These are phyloP conservation scores for Podaxis sp. DNA, from an alignment of 768 basidiomycete genomes.

Conservation along the genomic window DNA sequence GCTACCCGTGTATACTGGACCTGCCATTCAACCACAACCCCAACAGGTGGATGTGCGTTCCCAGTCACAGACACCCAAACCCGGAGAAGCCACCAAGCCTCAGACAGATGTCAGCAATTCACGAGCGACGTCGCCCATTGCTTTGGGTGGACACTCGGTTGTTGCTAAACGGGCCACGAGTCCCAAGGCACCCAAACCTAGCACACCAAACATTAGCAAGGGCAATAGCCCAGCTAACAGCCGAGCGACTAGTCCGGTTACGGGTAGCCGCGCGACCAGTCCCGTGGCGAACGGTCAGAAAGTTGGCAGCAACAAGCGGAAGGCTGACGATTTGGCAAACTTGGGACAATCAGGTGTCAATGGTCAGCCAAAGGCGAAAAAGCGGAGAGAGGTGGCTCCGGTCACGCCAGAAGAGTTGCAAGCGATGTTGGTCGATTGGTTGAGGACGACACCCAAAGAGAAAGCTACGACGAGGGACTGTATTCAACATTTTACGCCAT, in stretches of 20 bases:
- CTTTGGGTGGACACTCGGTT: slow-evolving; percentile 70
- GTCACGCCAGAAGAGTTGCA: slow-evolving; percentile 54
- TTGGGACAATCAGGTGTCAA: slow-evolving; percentile 14
- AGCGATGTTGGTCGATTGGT: slow-evolving; percentile 70
- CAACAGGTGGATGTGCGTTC: slow-evolving; percentile 36
- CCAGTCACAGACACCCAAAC: slow-evolving; percentile 41
- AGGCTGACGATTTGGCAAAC: slow-evolving; percentile 35
- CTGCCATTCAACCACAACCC: slow-evolving; percentile 44
- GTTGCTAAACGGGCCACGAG: slow-evolving; percentile 85
- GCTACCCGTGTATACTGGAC: slow-evolving; percentile 30
- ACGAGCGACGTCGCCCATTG: slow-evolving; percentile 55
- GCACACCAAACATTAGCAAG: slow-evolving; percentile 47
- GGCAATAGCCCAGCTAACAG: slow-evolving; percentile 42
- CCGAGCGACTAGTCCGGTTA: slow-evolving; percentile 47
- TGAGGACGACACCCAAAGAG: slow-evolving; percentile 49
- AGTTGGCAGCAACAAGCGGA: slow-evolving; percentile 33
- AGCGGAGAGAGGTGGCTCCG: slow-evolving; percentile 31
- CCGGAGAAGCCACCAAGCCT: slow-evolving; percentile 27
- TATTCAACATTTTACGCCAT: slow-evolving; percentile 75
- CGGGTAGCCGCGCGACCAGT: slow-evolving; percentile 39
- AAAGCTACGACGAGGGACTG: slow-evolving; percentile 74
- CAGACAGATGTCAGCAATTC: slow-evolving; percentile 33
- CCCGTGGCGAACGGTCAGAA: slow-evolving; percentile 32
- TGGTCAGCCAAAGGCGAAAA: slow-evolving; percentile 37
- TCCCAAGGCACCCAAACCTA: slow-evolving; percentile 29